Base-by-base conservation (phyloP, 768 basidiomycete genomes). In the Amylocystis lapponica region DNA sequence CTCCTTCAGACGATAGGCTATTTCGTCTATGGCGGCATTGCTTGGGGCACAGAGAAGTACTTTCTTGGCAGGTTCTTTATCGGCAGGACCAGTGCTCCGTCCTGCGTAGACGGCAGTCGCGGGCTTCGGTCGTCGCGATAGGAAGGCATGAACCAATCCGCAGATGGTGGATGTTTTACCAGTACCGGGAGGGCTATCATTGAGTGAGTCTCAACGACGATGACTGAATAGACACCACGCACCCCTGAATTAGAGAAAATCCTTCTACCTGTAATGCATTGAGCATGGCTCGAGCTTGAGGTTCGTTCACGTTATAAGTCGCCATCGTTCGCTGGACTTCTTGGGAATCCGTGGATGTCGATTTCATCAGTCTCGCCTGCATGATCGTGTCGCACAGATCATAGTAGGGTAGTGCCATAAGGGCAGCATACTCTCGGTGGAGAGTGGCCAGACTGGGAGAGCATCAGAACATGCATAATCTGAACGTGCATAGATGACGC, bases 151-250 rank as follows among this genome's bases (percentile, higher is more conserved):
- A 5, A 96, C 86, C n/a, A 99, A 72, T 17, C 90, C 92, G 53
- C 91, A 91, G 49, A 99, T 98, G 1, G 96, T 99, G 17, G 90
- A 95, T 8, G 96, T 99, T 67, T 99, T 99, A 11, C 96, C 96
- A 0, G 96, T 99, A 42, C 96, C 96, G 2, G 96, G 96, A 27
- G 96, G 96, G 19, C 95, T 94, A 50, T 41, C 21, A 13, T 14
- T 16, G 47, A 22, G 17, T 32, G n/a, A 32, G 37, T 23, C 21
- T n/a, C 13, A 36, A 32, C 32, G 34, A 21, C 14, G 23, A 44
- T 30, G 25, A 12, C 42, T 9, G 5, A 8, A 17, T 5, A 13
- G 37, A 43, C 9, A 34, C 6, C 11, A 26, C 43, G 51, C 57
- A 94, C 95, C 96, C 96, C 75, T 99, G 96, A 43, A 99, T 93